phyloP scores from a whole-genome alignment of 106 monocot species.

The Cymbidium sinense region DNA sequence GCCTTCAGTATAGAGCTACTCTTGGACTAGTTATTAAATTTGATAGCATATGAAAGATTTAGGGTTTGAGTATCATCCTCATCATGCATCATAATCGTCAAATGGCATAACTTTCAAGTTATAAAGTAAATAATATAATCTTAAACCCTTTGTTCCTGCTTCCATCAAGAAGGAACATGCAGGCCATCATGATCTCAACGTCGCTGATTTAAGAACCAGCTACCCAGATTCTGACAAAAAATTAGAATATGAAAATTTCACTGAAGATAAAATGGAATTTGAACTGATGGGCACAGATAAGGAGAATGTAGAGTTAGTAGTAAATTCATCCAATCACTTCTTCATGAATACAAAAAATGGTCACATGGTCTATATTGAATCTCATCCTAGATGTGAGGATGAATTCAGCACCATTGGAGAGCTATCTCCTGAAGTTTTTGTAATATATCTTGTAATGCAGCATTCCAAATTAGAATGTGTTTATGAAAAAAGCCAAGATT shows the following conservation, averaged over 20 bases:
- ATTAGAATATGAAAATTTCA: slow-evolving; percentile 1
- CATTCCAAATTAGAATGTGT: slow-evolving; percentile 79
- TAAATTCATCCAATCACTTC: background rate
- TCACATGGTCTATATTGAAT: slow-evolving; percentile 10
- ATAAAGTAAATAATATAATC: no score
- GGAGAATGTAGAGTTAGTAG: background rate
- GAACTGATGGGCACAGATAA: slow-evolving; percentile 5
- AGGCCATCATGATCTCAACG: slow-evolving; percentile 1
- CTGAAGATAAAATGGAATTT: slow-evolving; percentile 5
- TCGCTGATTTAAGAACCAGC: slow-evolving; percentile 13
- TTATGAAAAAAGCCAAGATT: slow-evolving; percentile 77
- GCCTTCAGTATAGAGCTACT: no score
- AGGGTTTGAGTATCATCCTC: no score
- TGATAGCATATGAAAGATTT: no score
- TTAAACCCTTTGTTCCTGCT: slow-evolving; percentile 14
- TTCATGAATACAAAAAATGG: slow-evolving; percentile 7
- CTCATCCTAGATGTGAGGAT: slow-evolving; percentile 28
- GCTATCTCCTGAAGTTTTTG: slow-evolving; percentile 78
- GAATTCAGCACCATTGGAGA: slow-evolving; percentile 42
- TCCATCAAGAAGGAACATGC: slow-evolving; percentile 16
- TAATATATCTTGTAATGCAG: slow-evolving; percentile 89
- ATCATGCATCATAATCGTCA: no score
- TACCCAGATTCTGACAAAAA: background rate
- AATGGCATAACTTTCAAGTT: no score
- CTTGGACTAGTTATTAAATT: no score